Evolutionary conservation across 2,329 filamentous ascomycete genomes (phyloP).

Genomic region (Thelonectria rubi): DNA sequence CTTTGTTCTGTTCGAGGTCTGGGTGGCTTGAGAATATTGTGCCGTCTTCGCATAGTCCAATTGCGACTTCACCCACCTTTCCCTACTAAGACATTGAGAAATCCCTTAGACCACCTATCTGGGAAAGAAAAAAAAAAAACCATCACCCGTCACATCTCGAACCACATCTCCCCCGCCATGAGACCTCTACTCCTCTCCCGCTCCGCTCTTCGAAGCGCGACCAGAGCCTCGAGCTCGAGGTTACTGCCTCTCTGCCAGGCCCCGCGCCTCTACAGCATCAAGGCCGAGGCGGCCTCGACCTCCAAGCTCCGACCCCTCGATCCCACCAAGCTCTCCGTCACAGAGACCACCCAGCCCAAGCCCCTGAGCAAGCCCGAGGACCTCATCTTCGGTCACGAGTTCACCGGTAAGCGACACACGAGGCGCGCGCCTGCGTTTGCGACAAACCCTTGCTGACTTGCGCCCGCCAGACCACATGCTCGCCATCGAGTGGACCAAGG

Average conservation of each 20-base stretch:
- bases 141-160: background rate
- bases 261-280: conserved; percentile 60
- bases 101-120: background rate
- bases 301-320: conserved; percentile 75
- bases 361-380: conserved; percentile 77
- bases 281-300: conserved; percentile 57
- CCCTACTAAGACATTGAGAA: background rate
- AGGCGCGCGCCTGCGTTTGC: background rate
- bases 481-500: conserved; percentile 88
- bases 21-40: conserved; percentile 1
- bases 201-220: conserved; percentile 47
- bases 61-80: background rate
- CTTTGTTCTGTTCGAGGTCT: background rate
- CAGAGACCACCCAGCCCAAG: conserved; percentile 80
- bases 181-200: conserved; percentile 44
- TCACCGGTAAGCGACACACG: conserved; percentile 73
- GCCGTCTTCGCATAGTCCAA: conserved; percentile 1
- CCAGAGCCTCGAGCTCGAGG: conserved; percentile 52
- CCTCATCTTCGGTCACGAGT: conserved; percentile 88
- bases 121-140: background rate
- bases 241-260: conserved; percentile 43
- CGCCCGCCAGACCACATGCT: conserved; percentile 87
- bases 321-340: conserved; percentile 77
- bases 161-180: conserved; percentile 38
- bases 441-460: conserved; percentile 22